Base-by-base conservation (phyloP, 768 basidiomycete genomes). In the Boletus rubescentipes region DNA sequence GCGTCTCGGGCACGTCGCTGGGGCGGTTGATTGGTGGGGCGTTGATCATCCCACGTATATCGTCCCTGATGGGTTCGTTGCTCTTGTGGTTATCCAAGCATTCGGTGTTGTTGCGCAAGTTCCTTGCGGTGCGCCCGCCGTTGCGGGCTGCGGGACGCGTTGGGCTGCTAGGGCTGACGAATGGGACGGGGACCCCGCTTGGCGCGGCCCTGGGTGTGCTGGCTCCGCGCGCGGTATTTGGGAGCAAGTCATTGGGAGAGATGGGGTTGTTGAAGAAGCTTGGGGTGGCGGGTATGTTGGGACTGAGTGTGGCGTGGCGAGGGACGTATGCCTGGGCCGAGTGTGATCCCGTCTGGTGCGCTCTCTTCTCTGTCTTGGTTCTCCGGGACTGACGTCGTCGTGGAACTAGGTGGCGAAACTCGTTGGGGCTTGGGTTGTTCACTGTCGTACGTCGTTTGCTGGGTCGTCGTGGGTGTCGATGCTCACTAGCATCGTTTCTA, bases 21-120 rank as follows among this genome's bases (percentile, higher is more conserved):
- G 89, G 88, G 1, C 80, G 87, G 12, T 72, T 81, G 61, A 68
- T 91, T 43, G 86, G 84, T 20, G 87, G 89, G 4, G 87, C 89
- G 1, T 70, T 91, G 16, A 71, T 86, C 53, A 75, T 87, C 46
- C 89, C 89, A 0, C 77, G 78, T 9, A 81, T 91, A 58, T 79
- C 89, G 20, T 82, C 73, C 43, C 60, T 75, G 42, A 87, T 89
- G 86, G 89, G 89, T 1, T 62, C 71, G 10, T 57, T 87, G 14
- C 75, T 91, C 4, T 70, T 81, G 36, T 75, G 74, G 21, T 63
- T 88, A 5, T 83, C 89, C 21, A 74, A 67, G 37, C 55, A 31
- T 8, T 72, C 67, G 39, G 57, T 42, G 36, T 15, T 72, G 38
- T 41, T 73, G 51, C 65, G 71, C 29, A 62, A 26, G 47, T 61